phyloP scores from a whole-genome alignment of 1,284 basidiomycete species.

The Tilletia caries region DNA sequence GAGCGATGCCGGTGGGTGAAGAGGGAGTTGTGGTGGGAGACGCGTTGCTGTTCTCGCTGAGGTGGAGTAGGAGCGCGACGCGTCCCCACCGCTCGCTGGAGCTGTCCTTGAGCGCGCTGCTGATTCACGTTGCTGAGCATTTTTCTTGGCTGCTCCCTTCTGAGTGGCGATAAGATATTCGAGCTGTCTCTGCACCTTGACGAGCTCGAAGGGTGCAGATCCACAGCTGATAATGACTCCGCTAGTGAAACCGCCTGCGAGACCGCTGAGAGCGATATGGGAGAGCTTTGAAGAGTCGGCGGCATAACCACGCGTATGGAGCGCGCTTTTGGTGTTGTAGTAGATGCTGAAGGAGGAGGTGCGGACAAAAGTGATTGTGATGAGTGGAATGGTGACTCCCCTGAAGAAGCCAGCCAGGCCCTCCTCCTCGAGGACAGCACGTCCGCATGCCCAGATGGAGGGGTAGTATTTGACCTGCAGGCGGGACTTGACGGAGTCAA shows the following conservation, averaged over 20 bases:
- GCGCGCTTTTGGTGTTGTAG: constrained; percentile 77
- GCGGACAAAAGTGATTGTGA: constrained; percentile 96
- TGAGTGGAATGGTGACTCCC: constrained; percentile 77
- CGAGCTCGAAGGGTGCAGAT: constrained; percentile 75
- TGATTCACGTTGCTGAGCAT: neutral
- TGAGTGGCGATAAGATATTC: constrained; percentile 86
- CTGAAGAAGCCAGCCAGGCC: constrained; percentile 87
- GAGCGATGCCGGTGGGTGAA: too few relatives aligned
- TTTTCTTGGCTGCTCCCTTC: constrained; percentile 61
- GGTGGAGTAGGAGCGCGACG: neutral
- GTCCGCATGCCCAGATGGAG: constrained; percentile 45
- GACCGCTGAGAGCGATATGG: constrained; percentile 42
- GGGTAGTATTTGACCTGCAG: constrained; percentile 52
- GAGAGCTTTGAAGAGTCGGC: constrained; percentile 21
- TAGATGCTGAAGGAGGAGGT: constrained; percentile 89
- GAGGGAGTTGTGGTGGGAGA: neutral
- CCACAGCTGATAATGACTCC: constrained; percentile 69
- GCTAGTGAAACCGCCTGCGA: constrained; percentile 68
- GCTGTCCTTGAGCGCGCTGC: constrained; percentile 2
- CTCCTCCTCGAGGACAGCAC: constrained; percentile 71
- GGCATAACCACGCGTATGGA: constrained; percentile 56
- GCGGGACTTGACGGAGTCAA: constrained; percentile 49
- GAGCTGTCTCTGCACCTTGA: constrained; percentile 79
- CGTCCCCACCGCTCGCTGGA: neutral
- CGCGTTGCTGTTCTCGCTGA: neutral